These are phyloP conservation scores for Omphalea diandra DNA, from an alignment of 441 rosid species.

Conservation along the genomic window DNA sequence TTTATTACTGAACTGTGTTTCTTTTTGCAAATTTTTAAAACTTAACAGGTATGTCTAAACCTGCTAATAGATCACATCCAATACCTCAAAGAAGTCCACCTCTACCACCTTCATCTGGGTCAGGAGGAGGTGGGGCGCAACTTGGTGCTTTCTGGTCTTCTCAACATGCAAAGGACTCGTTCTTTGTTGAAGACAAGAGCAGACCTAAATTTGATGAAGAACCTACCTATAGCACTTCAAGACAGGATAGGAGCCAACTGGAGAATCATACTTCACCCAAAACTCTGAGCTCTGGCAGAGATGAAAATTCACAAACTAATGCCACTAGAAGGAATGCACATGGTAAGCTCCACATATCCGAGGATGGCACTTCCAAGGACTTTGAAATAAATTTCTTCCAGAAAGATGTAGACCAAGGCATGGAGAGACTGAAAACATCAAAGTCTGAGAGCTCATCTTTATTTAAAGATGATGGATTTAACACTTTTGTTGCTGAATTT, in stretches of 20 bases:
- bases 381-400: constrained; percentile 48
- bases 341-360: constrained; percentile 32
- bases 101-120: constrained; percentile 55
- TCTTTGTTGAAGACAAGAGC: constrained; percentile 46
- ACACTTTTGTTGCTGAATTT: constrained; percentile 81
- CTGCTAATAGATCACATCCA: constrained; percentile 52
- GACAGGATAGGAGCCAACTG: constrained; percentile 40
- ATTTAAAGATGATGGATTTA: constrained; percentile 59
- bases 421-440: constrained; percentile 44
- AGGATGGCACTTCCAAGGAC: constrained; percentile 47
- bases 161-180: constrained; percentile 64
- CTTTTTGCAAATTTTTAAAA: constrained; percentile 12
- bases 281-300: constrained; percentile 45
- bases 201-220: constrained; percentile 68
- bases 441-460: constrained; percentile 34
- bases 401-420: constrained; percentile 37
- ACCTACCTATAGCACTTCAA: constrained; percentile 36
- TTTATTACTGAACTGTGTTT: background rate
- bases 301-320: constrained; percentile 39
- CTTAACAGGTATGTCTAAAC: constrained; percentile 47
- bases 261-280: constrained; percentile 40
- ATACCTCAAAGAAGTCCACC: constrained; percentile 82
- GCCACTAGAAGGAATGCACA: constrained; percentile 36
- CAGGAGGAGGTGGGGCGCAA: constrained; percentile 50
- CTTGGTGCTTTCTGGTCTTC: constrained; percentile 96